These are phyloP conservation scores for Penicillium sp. DNA, from an alignment of 2,329 filamentous ascomycete genomes.

Conservation along the genomic window DNA sequence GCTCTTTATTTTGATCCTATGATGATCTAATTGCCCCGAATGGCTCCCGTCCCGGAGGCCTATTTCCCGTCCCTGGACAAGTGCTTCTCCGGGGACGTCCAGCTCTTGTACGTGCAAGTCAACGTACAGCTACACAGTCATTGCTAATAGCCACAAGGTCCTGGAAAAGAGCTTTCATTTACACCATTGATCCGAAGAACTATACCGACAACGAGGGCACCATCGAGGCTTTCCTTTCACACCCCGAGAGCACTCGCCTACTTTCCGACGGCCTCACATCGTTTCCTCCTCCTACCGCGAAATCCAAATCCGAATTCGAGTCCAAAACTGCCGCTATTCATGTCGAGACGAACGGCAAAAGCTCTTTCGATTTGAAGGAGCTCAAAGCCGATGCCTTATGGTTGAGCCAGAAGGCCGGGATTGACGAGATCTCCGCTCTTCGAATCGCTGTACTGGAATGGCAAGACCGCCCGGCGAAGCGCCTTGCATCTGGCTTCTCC, in stretches of 20 bases:
- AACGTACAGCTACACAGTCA: background rate
- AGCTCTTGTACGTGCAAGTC: constrained; percentile 65
- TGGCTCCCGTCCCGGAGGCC: constrained; percentile 70
- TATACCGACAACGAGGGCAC: constrained; percentile 56
- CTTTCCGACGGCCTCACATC: constrained; percentile 69
- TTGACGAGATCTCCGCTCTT: constrained; percentile 81
- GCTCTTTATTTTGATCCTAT: constrained; percentile 25
- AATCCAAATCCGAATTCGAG: constrained; percentile 72
- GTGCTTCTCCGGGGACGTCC: constrained; percentile 77
- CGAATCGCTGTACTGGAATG: constrained; percentile 80
- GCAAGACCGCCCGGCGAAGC: constrained; percentile 73
- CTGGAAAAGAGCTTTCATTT: constrained; percentile 59
- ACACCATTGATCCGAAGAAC: constrained; percentile 45
- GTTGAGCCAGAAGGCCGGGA: constrained; percentile 74
- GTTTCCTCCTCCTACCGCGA: constrained; percentile 63
- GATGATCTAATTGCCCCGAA: constrained; percentile 51
- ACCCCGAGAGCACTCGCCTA: constrained; percentile 67
- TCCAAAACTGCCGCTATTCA: constrained; percentile 86
- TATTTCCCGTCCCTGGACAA: constrained; percentile 85
- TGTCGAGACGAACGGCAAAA: constrained; percentile 67
- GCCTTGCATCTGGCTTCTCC: constrained; percentile 71
- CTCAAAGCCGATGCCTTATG: constrained; percentile 85
- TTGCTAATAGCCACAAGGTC: constrained; percentile 51
- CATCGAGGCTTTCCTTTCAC: constrained; percentile 69
- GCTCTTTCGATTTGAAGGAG: constrained; percentile 70